Evolutionary conservation across 2,329 filamentous ascomycete genomes (phyloP), one percentile per base, ranked within the genome.

Genomic region (Penicillium brevicompactum): DNA sequence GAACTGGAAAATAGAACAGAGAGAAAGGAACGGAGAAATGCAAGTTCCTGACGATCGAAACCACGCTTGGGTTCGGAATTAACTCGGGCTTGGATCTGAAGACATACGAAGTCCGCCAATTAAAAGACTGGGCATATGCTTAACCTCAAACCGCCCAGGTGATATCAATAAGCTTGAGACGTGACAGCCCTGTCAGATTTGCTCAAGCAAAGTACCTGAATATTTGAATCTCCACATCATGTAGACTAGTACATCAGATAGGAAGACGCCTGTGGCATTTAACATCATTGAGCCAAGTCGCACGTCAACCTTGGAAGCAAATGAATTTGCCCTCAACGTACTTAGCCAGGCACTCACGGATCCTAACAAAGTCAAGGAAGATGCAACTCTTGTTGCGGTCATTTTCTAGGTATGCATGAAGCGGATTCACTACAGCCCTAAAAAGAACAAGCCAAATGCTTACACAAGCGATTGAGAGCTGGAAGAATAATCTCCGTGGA

Each of bases 341-440:
- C 60, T 74, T 5, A 72, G 70, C 41, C 56, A 59, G n/a, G 71
- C 72, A 24, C 61, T 77, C 24, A 58, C 62, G 21, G 63, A 73
- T 53, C 57, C 64, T 7, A 64, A 62, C 13, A 66, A 74, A 43
- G 73, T 70, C 16, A 73, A 62, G 41, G 63, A 67, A 10, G 70
- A 75, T 51, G 71, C 79, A 43, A 75, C 80, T 10, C 76, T 82
- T 13, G 75, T 84, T 59, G 77, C 80, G 10, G 80, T 86, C 27
- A 75, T 87, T 42, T 84, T 62, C 77, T 87, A 58, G 83, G 84
- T 43, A 75, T 86, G 67, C 87, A 84, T 57, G 84, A 87, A 76
- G 84, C 86, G 69, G 65, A 73, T 13, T 27, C 24, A 34, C 10
- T 22, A 2, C 44, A n/a, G 5, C 30, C 5, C 9, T 7, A 22